Base-by-base conservation (phyloP, 352 stramenopile genomes). In the Pythium graminicola region DNA sequence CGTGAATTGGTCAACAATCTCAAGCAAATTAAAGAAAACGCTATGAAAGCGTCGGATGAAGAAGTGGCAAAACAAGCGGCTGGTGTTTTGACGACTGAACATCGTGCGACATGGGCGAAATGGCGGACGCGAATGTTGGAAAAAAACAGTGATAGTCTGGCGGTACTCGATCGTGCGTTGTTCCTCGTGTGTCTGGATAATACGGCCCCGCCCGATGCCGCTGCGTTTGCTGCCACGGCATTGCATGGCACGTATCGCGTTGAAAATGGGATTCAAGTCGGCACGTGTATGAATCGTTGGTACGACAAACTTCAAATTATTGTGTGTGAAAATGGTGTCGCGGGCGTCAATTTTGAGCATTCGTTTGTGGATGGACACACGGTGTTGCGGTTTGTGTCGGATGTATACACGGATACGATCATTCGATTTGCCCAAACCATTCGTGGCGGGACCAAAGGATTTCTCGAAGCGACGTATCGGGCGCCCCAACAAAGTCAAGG, bases 271-370 rank as follows among this genome's bases (percentile, higher is more conserved):
- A 61, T 85, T 50, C 74, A 79, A 64, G 60, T 77, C 24, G 95
- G 93, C 36, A 97, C 90, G 54, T 98, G 89, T 69, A 96, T 95
- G 73, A 98, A 98, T 64, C 88, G 95, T 27, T 98, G 94, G 94
- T 98, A 98, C 71, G 94, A 98, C 76, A 98, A 98, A 70, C 69
- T 98, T 20, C 92, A 98, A 72, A 77, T 98, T 13, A 98, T 98
- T 56, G 88, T 97, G 62, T 97, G 87, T 55, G 79, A 90, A 50
- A 96, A 98, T 54, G 93, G 93, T 59, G 87, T 90, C 29, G 89
- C 93, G 14, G 92, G 91, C 17, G 90, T 98, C 64, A 98, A 98
- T 73, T 99, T 99, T 76, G 94, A 99, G 77, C 95, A 99, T 72
- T 96, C 89, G 49, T 95, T 95, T 28, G 95, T 98, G 38, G 95